phyloP scores from a whole-genome alignment of 177 flowering plant genomes.

The Telopea speciosissima region DNA sequence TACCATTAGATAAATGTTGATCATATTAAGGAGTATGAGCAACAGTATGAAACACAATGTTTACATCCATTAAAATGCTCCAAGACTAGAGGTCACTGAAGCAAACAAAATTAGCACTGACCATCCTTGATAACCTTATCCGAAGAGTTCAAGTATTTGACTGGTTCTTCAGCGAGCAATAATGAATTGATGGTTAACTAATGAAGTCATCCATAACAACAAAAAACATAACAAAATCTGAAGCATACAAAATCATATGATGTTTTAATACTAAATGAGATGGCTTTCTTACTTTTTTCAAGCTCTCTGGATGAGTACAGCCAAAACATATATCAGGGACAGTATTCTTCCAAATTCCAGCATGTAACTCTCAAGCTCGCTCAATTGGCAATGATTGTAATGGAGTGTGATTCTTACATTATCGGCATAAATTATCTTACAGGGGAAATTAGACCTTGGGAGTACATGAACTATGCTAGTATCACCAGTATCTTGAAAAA shows the following conservation, averaged over 20 bases:
- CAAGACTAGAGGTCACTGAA: neutral
- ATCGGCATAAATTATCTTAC: slow-evolving; percentile 8
- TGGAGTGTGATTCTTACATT: neutral
- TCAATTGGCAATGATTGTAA: slow-evolving; percentile 1
- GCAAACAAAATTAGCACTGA: neutral
- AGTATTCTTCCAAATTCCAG: slow-evolving; percentile 2
- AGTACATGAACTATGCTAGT: slow-evolving; percentile 2
- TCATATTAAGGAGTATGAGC: neutral
- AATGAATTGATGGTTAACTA: neutral
- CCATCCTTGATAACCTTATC: neutral
- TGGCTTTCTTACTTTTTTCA: neutral
- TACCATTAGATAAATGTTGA: neutral
- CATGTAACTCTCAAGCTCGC: neutral
- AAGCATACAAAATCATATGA: neutral
- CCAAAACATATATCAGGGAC: neutral
- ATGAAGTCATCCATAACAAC: neutral
- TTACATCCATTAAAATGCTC: neutral
- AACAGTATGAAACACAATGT: neutral
- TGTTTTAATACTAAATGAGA: neutral
- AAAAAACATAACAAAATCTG: neutral
- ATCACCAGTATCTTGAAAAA: slow-evolving; percentile 8
- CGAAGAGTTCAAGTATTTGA: neutral
- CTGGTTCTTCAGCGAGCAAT: neutral
- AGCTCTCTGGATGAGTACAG: neutral
- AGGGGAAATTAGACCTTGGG: neutral